Conservation (phyloP, 805 yeast genomes). For the Pichia manshurica region DNA sequence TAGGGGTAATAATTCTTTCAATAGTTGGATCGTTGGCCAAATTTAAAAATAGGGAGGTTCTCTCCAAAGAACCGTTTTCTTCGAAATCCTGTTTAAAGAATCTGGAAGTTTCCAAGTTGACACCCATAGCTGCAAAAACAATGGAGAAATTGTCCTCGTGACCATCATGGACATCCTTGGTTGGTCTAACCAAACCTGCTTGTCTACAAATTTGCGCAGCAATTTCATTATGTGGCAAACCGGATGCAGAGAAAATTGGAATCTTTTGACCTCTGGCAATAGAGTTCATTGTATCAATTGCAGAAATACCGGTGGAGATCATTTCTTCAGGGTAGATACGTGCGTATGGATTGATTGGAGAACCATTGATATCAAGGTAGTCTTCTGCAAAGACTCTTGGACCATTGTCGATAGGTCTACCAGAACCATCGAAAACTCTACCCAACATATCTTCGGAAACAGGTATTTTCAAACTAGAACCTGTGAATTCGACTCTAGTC, state of each 20-base stretch:
- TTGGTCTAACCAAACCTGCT: slow-evolving; percentile 98
- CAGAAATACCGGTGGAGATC: slow-evolving; percentile 98
- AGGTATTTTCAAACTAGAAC: slow-evolving; percentile 85
- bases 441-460: slow-evolving; percentile 97
- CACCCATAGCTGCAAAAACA: slow-evolving; percentile 99
- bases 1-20: slow-evolving; percentile 98
- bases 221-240: slow-evolving; percentile 98
- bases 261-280: slow-evolving; percentile 99
- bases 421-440: slow-evolving; percentile 97
- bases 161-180: slow-evolving; percentile 99
- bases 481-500: slow-evolving; percentile 96
- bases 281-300: slow-evolving; percentile 98
- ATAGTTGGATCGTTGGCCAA: slow-evolving; percentile 99
- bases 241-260: slow-evolving; percentile 98
- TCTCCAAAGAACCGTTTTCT: slow-evolving; percentile 96
- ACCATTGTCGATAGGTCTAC: slow-evolving; percentile 96
- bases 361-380: slow-evolving; percentile 95
- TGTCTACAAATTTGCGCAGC: slow-evolving; percentile 99
- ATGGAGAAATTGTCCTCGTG: slow-evolving; percentile 99
- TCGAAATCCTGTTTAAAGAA: slow-evolving; percentile 99
- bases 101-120: slow-evolving; percentile 95
- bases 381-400: slow-evolving; percentile 99
- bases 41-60: slow-evolving; percentile 93
- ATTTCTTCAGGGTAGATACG: slow-evolving; percentile 99
- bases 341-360: slow-evolving; percentile 97